phyloP scores from a whole-genome alignment of 164 flowering plant species.

The Macadamia integrifolia region DNA sequence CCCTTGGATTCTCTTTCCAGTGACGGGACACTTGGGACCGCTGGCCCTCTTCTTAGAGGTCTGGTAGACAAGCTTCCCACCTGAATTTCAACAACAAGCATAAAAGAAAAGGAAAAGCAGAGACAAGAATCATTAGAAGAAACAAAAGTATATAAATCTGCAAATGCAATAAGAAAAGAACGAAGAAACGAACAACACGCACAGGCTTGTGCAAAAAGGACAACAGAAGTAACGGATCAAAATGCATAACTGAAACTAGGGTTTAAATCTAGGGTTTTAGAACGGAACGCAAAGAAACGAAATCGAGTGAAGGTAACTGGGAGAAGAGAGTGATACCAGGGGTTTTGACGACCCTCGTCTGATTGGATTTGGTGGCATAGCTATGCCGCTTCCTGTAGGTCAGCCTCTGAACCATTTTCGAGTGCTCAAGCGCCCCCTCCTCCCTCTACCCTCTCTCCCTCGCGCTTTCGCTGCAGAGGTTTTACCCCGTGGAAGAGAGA shows the following conservation, averaged over 20 bases:
- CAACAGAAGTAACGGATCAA: no score
- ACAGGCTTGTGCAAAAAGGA: background rate
- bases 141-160: no score
- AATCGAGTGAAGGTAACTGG: no score
- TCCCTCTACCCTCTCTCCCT: background rate
- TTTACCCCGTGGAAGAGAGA: background rate
- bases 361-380: slow-evolving; percentile 60
- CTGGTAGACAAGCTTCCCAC: slow-evolving; percentile 48
- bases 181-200: background rate
- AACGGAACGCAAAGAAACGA: background rate
- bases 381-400: slow-evolving; percentile 54
- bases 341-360: slow-evolving; percentile 50
- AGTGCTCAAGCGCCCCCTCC: background rate
- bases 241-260: background rate
- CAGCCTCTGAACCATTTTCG: slow-evolving; percentile 54
- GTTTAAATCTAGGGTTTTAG: background rate
- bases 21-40: slow-evolving; percentile 60
- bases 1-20: slow-evolving; percentile 63
- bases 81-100: slow-evolving; percentile 8
- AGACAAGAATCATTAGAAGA: no score
- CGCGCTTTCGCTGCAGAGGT: background rate
- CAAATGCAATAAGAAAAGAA: no score
- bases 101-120: no score
- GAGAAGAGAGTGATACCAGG: slow-evolving; percentile 28
- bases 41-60: slow-evolving; percentile 49